Evolutionary conservation across 2,329 filamentous ascomycete genomes (phyloP).

Genomic region (Xylariomycetidae sp.): DNA sequence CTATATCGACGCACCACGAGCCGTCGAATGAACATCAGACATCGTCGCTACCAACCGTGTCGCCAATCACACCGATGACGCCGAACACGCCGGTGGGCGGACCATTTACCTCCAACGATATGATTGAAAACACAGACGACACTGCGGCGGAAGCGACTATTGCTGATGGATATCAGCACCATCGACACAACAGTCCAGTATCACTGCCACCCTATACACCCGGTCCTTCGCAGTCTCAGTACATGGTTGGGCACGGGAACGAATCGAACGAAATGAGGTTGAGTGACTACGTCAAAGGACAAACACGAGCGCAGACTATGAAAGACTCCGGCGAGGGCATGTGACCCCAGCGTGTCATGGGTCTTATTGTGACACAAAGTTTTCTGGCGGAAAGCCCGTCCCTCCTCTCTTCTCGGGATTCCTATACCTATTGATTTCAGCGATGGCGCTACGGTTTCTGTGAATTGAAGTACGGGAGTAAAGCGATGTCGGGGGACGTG

Average conservation of each 20-base stretch:
- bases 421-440: too few relatives aligned
- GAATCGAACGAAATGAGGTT: conserved; percentile 31
- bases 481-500: too few relatives aligned
- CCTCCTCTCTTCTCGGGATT: too few relatives aligned
- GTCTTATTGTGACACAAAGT: too few relatives aligned
- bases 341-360: too few relatives aligned
- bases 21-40: neutral
- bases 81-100: conserved; percentile 7
- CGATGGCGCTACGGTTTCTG: too few relatives aligned
- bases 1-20: conserved; percentile 3
- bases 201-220: conserved; percentile 29
- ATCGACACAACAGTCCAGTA: conserved; percentile 10
- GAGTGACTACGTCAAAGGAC: conserved; percentile 32
- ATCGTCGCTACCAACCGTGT: conserved; percentile 13
- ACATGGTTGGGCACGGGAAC: conserved; percentile 28
- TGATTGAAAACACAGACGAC: conserved; percentile 11
- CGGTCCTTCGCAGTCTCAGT: conserved; percentile 15
- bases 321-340: conserved; percentile 21
- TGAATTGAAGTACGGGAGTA: too few relatives aligned
- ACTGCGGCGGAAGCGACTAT: conserved; percentile 23
- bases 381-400: too few relatives aligned
- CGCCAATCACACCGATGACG: conserved; percentile 18
- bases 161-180: conserved; percentile 24
- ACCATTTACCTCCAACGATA: conserved; percentile 6
- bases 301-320: conserved; percentile 30